Evolutionary conservation across 2,329 filamentous ascomycete genomes (phyloP), one percentile per base, ranked within the genome.

Genomic region (Claviceps monticola): DNA sequence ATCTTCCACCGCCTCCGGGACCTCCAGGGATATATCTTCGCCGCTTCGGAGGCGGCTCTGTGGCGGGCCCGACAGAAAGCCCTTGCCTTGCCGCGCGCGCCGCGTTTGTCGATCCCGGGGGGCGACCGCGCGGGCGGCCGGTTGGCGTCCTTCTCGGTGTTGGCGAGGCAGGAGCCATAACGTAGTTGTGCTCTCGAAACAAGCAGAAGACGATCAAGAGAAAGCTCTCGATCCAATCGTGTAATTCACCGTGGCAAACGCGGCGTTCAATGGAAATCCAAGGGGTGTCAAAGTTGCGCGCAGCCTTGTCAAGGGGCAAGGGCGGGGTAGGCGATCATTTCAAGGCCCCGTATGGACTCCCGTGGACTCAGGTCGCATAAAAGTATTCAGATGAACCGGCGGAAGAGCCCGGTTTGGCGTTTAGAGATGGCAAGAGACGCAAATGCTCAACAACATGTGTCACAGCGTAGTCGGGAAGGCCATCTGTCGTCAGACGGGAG

Each of bases 11-110:
- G 46, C 89, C 89, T 41, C 88, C 88, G 53, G 88, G 84, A 3
- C 88, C 89, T 47, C 89, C 89, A 37, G 91, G 88, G 47, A 94
- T 79, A 70, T 95, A 96, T 67, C 81, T 78, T 58, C 83, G 76
- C 63, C 79, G 80, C 69, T 88, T 89, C 1, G 74, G 74, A 13
- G 84, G 82, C 26, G 83, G 82, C 58, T 85, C 83, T 47, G 74
- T 72, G 43, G 66, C 61, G 46, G 61, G 56, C 17, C 61, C 64
- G 17, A 62, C 60, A 26, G 63, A 61, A 41, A 62, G 64, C 16
- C 63, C 66, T 49, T 66, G 64, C 54, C 70, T 64, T 41, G 67
- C 67, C 23, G 67, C 66, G 56, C 68, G 66, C 51, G 65, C 66
- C 39, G 70, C 68, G 55, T 70, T 71, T 36, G 68, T 70, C 9